Conservation (phyloP, 441 rosid species). For the Bruguiera hainesii region DNA sequence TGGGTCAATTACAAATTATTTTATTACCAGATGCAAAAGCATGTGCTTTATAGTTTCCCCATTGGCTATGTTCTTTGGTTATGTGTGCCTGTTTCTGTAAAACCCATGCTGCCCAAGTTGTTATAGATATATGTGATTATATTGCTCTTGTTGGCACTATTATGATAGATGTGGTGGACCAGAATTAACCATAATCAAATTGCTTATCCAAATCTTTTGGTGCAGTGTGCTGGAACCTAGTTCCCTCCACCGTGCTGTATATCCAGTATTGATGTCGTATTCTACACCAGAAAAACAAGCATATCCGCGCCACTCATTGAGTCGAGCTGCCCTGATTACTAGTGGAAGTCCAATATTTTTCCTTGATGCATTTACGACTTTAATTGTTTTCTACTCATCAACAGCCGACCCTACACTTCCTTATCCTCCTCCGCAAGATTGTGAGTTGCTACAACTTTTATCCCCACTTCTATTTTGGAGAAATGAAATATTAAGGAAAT, state of each 20-base stretch:
- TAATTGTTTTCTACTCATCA: slow-evolving; percentile 88
- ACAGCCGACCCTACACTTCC: slow-evolving; percentile 82
- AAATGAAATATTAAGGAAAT: not conserved
- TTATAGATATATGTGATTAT: not conserved
- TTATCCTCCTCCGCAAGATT: slow-evolving; percentile 93
- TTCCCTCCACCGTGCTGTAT: slow-evolving; percentile 83
- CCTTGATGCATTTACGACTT: slow-evolving; percentile 86
- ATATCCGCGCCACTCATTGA: slow-evolving; percentile 88
- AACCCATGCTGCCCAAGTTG: no score
- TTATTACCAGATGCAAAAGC: no score
- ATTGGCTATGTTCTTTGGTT: no score
- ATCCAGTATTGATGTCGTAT: slow-evolving; percentile 73
- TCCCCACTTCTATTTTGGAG: slow-evolving; percentile 2
- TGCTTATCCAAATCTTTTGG: not conserved
- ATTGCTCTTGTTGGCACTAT: not conserved
- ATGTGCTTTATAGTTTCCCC: no score
- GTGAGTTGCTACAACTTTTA: slow-evolving; percentile 42
- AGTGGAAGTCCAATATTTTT: slow-evolving; percentile 96
- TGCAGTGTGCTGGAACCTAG: slow-evolving; percentile 88
- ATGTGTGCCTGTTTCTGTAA: no score
- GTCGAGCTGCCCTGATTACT: slow-evolving; percentile 88
- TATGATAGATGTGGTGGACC: not conserved
- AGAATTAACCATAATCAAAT: not conserved
- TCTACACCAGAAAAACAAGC: slow-evolving; percentile 81
- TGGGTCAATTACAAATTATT: not conserved